Evolutionary conservation across 2,329 filamentous ascomycete species (phyloP).

Genomic region (Ophiostoma perfectum): DNA sequence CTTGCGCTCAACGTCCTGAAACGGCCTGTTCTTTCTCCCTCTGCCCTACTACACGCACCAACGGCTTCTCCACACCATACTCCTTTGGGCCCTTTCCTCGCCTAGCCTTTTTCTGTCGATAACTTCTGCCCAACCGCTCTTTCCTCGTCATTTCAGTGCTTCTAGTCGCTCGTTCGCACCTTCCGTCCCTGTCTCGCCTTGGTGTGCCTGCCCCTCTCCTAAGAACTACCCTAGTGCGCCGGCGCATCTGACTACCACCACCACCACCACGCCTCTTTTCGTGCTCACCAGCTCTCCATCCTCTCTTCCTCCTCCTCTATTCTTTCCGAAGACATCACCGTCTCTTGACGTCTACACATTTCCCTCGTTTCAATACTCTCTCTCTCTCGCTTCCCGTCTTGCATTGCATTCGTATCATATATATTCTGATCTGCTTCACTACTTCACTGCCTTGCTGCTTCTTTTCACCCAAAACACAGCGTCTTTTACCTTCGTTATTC

Average conservation of each 20-base stretch:
- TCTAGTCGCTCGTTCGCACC: slow-evolving; percentile 4
- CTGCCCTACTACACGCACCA: slow-evolving; percentile 14
- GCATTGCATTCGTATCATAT: slow-evolving; percentile 2
- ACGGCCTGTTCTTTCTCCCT: neutral
- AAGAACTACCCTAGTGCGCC: slow-evolving; percentile 13
- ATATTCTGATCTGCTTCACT: neutral
- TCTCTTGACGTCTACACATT: neutral
- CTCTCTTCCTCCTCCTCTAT: neutral
- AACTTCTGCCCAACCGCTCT: slow-evolving; percentile 10
- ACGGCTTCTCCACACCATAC: slow-evolving; percentile 25
- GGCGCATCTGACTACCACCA: slow-evolving; percentile 20
- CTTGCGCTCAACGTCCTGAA: neutral
- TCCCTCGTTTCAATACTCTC: neutral
- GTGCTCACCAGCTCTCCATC: neutral
- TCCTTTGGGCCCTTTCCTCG: slow-evolving; percentile 15
- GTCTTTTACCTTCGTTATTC: neutral
- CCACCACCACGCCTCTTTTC: neutral
- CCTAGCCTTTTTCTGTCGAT: slow-evolving; percentile 7
- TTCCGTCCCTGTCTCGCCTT: slow-evolving; percentile 11
- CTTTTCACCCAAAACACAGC: neutral
- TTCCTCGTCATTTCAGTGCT: neutral
- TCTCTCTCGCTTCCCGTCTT: neutral
- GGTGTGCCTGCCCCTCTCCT: slow-evolving; percentile 16
- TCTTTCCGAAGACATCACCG: neutral
- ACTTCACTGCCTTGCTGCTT: neutral